Base-by-base conservation (phyloP, 2,329 filamentous ascomycete genomes). In the Colletotrichum gigasporum region DNA sequence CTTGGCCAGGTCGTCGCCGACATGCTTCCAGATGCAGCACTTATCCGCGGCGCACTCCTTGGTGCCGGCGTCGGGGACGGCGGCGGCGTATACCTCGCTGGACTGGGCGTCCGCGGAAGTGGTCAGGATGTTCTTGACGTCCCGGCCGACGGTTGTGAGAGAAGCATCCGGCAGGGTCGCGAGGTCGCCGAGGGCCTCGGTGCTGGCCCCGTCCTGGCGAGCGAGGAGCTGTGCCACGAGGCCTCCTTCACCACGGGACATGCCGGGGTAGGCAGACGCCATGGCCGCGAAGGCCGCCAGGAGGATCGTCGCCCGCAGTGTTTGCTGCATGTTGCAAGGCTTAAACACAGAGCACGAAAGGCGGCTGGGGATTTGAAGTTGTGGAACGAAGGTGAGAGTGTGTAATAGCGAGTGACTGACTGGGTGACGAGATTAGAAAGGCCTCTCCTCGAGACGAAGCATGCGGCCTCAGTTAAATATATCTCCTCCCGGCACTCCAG, bases 21-120 rank as follows among this genome's bases (percentile, higher is more conserved):
- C 75, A 68, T 80, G 76, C 60, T 78, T 74, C 79, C 79, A 83
- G 14, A 81, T 73, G 62, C 80, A 83, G 71, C 80, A 83, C 3
- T 78, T 77, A 53, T 82, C 79, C n/a, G 71, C 66, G 35, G 68
- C 66, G 66, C 79, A 70, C 47, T 26, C 70, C 34, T 35, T 16
- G 41, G 45, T 61, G 9, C 51, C 45, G 3, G 60, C 56, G 1
- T 70, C 71, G 8, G 73, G 70, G 54, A 71, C 68, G 16, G 69
- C 70, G 7, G 69, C 71, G 44, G 45, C 20, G 11, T 26, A 44
- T 28, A 52, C 11, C 4, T 56, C 59, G 5, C 20, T n/a, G 70
- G 62, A 65, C 3, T 28, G 14, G 5, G 55, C 52, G 11, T 48
- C 24, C 11, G 56, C 57, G 30, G 50, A 45, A 3, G 22, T 74